Base-by-base conservation (phyloP, 1,284 basidiomycete genomes). In the Inonotus obliquus region DNA sequence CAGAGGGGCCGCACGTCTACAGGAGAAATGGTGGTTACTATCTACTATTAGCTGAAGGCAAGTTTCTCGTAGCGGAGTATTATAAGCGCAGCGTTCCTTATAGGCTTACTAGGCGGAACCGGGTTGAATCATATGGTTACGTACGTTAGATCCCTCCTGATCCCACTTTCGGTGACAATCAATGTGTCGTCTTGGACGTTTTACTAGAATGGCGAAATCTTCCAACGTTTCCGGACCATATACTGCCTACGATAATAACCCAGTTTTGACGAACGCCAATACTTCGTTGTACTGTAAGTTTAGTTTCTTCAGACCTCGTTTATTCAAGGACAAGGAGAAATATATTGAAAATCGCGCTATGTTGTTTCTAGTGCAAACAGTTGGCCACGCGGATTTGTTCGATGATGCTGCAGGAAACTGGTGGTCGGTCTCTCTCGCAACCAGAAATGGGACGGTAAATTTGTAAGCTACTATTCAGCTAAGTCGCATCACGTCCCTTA, bases 1-100 rank as follows among this genome's bases (percentile, higher is more conserved):
- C 77, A 1, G 76, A 78, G 67, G 77, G 76, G 23, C 77, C 77
- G 41, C 77, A 78, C 67, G 58, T 79, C 7, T 77, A 77, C 64
- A 68, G 67, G 45, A 71, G 77, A 64, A 73, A 78, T 59, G 69
- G 68, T 2, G 76, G 72, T 4, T 79, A 78, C 61, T 78, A 78
- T 56, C 67, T 79, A 21, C 68, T 78, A 47, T 75, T 78, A 59
- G 77, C 77, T 13, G 77, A 79, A 73, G 77, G 76, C 73, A 48
- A 7, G 47, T 32, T 32, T 9, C 32, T 32, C 32, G 32, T 32
- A 4, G 13, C 7, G 14, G 23, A 27, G 44, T 37, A 6, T 19
- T 37, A n/a, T 21, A 41, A 13, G 32, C 49, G 11, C 19, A 17
- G 27, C 37, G 49, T 19, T 41, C 21, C 17, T 57, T 17, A 52